Evolutionary conservation across 2,329 filamentous ascomycete genomes (phyloP), one percentile per base, ranked within the genome.

Genomic region (Trichoderma brevicompactum): DNA sequence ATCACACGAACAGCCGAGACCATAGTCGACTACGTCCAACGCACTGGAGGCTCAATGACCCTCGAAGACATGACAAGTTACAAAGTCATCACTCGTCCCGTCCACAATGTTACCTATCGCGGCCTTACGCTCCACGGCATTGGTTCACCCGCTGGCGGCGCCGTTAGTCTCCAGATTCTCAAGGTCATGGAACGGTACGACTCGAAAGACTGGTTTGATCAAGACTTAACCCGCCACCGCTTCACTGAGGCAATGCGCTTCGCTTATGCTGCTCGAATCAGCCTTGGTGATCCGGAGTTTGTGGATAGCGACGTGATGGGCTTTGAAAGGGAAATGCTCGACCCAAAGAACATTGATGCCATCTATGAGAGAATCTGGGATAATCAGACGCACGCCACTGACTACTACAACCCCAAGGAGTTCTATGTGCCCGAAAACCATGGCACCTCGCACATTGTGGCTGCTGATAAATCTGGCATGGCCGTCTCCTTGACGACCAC

Each of bases 241-340:
- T 84, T 97, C 69, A 87, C 92, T 72, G 95, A 98, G 81, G 90
- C 93, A 12, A 92, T 97, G 80, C 86, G 92, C 23, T 98, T 96
- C 75, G 93, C 87, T 2, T 98, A 97, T 74, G 93, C 89, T 4
- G 81, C 90, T 71, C 88, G 93, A 65, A 83, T 87, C n/a, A 83
- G 89, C 34, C 84, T 98, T 0, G 94, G 93, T 5, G 95, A 98
- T 75, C 95, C 94, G 0, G 81, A 79, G 1, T 97, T 90, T 74
- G 85, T 96, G 4, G 70, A 81, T 19, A 34, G 15, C 0, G 85
- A 86, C 36, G 80, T 94, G 58, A 78, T 82, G 8, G 68, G 67
- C n/a, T 89, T 90, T 69, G 88, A 97, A 76, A 75, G 81, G 1
- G 75, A 82, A 2, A 91, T 98, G 82, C 77, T 97, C 17, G 85